Evolutionary conservation across 2,329 filamentous ascomycete genomes (phyloP), one percentile per base, ranked within the genome.

Genomic region (Acephala macrosclerotiorum): DNA sequence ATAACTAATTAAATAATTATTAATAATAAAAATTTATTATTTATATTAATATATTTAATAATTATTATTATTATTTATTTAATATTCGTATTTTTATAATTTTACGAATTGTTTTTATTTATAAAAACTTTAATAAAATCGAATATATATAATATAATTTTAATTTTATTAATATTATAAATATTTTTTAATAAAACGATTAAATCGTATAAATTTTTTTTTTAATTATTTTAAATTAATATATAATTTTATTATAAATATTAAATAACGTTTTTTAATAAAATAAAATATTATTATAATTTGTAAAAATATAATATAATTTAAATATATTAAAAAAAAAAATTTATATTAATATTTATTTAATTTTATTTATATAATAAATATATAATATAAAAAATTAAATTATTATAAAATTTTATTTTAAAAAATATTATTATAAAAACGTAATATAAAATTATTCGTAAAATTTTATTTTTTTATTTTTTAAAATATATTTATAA

Each of bases 51-150:
- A 59, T 33, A 69, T 58, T 69, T 60, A 20, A 67, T 66, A 16
- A 18, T 36, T 56, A 60, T 67, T 18, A 69, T 35, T 29, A 67
- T 63, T n/a, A 60, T 73, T 1, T 71, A 73, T 64, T 75, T 71
- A 14, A 75, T 63, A 5, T 38, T 68, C 67, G 70, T 69, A 38
- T 73, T 72, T 68, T 73, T 71, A 55, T 72, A 71, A 35, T 70
- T 57, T 63, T 67, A 59, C 14, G n/a, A 16, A 42, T 74, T 69
- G 57, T 75, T 58, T 42, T 72, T 74, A 68, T 68, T 63, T 62
- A 77, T 69, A 18, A 78, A 71, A 29, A 77, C 75, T 68, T 77
- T 76, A 3, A 77, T 49, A 49, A 73, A 75, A 42, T 62, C 67
- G 6, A 71, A 71, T 61, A 72, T 66, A 51, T 29, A 68, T 29